Conservation (phyloP, 768 basidiomycete genomes). For the Leccinum broughii region DNA sequence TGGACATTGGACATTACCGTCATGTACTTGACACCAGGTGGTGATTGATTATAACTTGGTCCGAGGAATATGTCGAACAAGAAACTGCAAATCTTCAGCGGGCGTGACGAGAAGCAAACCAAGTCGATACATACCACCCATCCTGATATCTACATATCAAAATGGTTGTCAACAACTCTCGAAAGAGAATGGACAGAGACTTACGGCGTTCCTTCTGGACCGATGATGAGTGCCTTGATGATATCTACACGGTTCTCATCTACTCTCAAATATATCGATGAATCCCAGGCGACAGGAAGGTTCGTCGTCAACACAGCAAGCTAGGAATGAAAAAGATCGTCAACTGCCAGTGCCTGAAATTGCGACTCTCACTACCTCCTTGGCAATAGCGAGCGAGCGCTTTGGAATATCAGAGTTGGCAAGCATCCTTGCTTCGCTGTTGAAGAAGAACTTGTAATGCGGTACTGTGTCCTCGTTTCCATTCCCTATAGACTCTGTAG, state of each 20-base stretch:
- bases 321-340: constrained; percentile 40
- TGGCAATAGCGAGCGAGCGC: constrained; percentile 91
- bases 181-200: constrained; percentile 29
- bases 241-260: constrained; percentile 91
- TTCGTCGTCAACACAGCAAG: constrained; percentile 93
- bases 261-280: constrained; percentile 89
- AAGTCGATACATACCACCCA: constrained; percentile 64
- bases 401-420: constrained; percentile 86
- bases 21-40: constrained; percentile 74
- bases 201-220: constrained; percentile 92
- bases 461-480: constrained; percentile 55
- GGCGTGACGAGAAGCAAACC: neutral
- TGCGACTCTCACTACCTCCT: constrained; percentile 61
- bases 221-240: constrained; percentile 89
- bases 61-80: constrained; percentile 94
- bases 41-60: constrained; percentile 83
- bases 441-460: constrained; percentile 81
- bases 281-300: constrained; percentile 92
- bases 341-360: neutral
- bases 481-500: constrained; percentile 31
- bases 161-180: constrained; percentile 5
- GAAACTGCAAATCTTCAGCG: constrained; percentile 40
- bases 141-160: constrained; percentile 69
- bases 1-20: constrained; percentile 36
- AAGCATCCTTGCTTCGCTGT: constrained; percentile 81